These are phyloP conservation scores for Exsudoporus floridanus DNA, from an alignment of 1,284 basidiomycete species.

Conservation along the genomic window DNA sequence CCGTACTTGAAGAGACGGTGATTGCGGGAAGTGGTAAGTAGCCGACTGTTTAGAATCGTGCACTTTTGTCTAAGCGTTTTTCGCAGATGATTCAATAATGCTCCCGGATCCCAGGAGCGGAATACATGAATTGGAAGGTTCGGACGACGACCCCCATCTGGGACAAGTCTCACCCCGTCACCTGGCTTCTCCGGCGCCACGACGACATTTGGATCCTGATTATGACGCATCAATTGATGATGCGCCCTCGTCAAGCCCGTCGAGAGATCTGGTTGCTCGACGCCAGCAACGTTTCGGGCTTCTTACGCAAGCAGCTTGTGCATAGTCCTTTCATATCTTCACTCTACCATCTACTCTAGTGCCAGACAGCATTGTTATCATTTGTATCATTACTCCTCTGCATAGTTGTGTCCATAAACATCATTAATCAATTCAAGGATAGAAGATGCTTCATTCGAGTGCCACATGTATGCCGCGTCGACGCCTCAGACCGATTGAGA, in stretches of 20 bases:
- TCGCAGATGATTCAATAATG: conserved; percentile 47
- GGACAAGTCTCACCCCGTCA: conserved; percentile 70
- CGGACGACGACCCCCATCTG: conserved; percentile 60
- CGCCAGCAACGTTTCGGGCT: conserved; percentile 34
- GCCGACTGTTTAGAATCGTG: background rate
- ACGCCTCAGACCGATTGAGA: too few species aligned
- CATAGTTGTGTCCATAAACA: conserved; percentile 26
- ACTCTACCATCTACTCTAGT: conserved; percentile 20
- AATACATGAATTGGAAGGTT: conserved; percentile 28
- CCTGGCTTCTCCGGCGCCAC: conserved; percentile 57
- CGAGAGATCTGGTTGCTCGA: conserved; percentile 38
- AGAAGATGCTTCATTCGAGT: conserved; percentile 7
- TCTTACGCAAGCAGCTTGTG: conserved; percentile 2
- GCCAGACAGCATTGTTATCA: conserved; percentile 16
- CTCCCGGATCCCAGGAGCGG: conserved; percentile 20
- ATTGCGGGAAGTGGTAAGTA: conserved; percentile 47
- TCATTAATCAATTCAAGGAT: conserved; percentile 8
- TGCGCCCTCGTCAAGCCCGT: conserved; percentile 43
- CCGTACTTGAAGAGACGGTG: conserved; percentile 33
- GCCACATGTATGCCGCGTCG: too few species aligned
- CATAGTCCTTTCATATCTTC: conserved; percentile 15
- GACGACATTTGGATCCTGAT: conserved; percentile 36
- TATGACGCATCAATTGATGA: conserved; percentile 47
- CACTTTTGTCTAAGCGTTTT: conserved; percentile 8
- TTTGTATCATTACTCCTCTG: conserved; percentile 28